Percentiles rank a stretch among this genome's conserved stretches.
Evolutionary conservation across 176 grass and related monocot species (phyloP).

Genomic region (Alopecurus myosuroides): DNA sequence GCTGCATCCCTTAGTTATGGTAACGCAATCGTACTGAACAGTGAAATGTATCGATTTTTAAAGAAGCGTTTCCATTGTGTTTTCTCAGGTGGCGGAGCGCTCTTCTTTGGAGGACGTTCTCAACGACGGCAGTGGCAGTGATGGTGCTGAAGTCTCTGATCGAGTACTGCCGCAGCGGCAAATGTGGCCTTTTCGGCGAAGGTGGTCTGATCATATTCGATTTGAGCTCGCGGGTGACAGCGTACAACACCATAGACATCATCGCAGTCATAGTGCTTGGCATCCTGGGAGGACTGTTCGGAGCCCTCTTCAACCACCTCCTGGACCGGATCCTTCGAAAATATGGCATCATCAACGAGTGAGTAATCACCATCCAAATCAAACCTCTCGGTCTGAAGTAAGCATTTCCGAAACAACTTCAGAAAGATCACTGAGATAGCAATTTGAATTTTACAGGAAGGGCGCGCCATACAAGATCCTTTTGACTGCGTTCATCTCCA

Average conservation of each 20-base stretch:
- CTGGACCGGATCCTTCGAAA: constrained; percentile 39
- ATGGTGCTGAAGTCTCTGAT: constrained; percentile 49
- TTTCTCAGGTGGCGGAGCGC: constrained; percentile 68
- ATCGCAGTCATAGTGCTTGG: constrained; percentile 27
- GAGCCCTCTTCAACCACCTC: constrained; percentile 53
- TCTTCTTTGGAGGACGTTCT: constrained; percentile 77
- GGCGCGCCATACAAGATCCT: constrained; percentile 62
- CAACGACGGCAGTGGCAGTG: constrained; percentile 55
- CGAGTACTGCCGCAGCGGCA: constrained; percentile 54
- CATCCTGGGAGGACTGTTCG: constrained; percentile 48
- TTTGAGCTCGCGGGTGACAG: constrained; percentile 34
- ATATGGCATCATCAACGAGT: constrained; percentile 58
- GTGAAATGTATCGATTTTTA: neutral
- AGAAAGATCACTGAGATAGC: neutral
- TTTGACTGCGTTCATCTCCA: constrained; percentile 43
- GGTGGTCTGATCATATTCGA: constrained; percentile 81
- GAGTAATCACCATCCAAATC: constrained; percentile 15
- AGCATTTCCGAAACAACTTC: neutral
- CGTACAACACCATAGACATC: constrained; percentile 36
- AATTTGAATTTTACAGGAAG: constrained; percentile 34
- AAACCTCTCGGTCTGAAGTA: neutral
- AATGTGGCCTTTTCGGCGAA: constrained; percentile 66
- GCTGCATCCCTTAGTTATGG: neutral
- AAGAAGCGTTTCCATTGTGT: neutral
- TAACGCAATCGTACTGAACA: neutral